Base-by-base conservation (phyloP, 495 filamentous ascomycete genomes). In the Cercophora sp. region DNA sequence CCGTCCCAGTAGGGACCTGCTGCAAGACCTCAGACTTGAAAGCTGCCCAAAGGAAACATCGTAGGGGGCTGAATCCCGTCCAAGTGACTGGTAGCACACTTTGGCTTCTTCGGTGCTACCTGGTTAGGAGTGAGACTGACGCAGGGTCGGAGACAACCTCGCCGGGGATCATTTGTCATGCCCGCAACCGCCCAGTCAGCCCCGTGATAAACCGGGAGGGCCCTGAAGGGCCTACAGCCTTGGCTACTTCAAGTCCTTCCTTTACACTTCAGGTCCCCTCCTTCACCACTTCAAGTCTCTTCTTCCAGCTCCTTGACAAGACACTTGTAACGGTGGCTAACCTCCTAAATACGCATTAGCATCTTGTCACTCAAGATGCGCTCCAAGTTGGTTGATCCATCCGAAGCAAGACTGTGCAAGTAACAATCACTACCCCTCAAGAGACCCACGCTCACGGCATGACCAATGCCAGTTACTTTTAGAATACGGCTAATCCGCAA, bases 341-440 rank as follows among this genome's bases (percentile, higher is more conserved):
- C n/a, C n/a, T n/a, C n/a, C n/a, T n/a, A n/a, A n/a, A n/a, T n/a
- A n/a, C n/a, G n/a, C n/a, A n/a, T n/a, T n/a, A n/a, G n/a, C n/a
- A n/a, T n/a, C n/a, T n/a, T n/a, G n/a, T n/a, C n/a, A n/a, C n/a
- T n/a, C n/a, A n/a, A 39, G 35, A 39, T 39, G n/a, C 35, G 35
- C 35, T 39, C 35, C 15, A 39, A 39, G 35, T 39, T 15, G 35
- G 35, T 39, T 11, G n/a, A 39, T 39, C 35, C n/a, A 39, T 39
- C 35, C 35, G n/a, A 39, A 39, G 35, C 35, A 18, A 39, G 9
- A 39, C 18, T 18, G 18, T 39, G 18, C 35, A 39, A 8, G 35
- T 5, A 8, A 18, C n/a, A 15, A 39, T 18, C 5, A 18, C n/a
- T n/a, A n/a, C 35, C 35, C 35, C 35, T 39, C 18, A 15, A 8